A percentile compares a stretch with the other conserved stretches of the same genome.
Conservation (phyloP, 257 asterid species). For the Catharanthus roseus region DNA sequence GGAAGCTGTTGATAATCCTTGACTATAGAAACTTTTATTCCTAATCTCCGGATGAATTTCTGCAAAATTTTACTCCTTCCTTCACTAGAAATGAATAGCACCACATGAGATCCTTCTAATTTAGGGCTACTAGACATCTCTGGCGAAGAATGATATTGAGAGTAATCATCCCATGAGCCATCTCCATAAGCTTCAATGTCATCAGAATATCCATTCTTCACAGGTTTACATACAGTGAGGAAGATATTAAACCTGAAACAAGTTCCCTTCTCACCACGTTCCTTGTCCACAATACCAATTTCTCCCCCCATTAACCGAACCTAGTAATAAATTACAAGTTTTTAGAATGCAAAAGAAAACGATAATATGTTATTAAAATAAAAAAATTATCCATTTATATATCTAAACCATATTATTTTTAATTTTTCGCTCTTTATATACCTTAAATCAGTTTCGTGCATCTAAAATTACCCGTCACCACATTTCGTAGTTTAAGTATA, state of each 20-base stretch:
- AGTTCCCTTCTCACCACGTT: conserved; percentile 15
- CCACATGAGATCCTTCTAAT: conserved; percentile 37
- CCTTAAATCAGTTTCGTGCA: too few species aligned
- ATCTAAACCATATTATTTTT: too few species aligned
- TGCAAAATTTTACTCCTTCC: conserved; percentile 40
- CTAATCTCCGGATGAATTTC: conserved; percentile 43
- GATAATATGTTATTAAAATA: not conserved
- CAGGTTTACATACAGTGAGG: conserved; percentile 5
- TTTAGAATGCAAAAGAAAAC: not conserved
- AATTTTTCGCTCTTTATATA: too few species aligned
- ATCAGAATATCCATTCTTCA: not conserved
- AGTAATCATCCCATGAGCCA: conserved; percentile 14
- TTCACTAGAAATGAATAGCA: conserved; percentile 46
- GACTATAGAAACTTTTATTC: conserved; percentile 44
- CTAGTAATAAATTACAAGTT: conserved; percentile 5
- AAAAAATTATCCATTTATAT: too few species aligned
- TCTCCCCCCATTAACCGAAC: conserved; percentile 31
- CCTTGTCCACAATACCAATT: conserved; percentile 24
- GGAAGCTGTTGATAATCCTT: conserved; percentile 43
- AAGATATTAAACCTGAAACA: conserved; percentile 25
- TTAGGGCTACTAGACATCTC: conserved; percentile 17
- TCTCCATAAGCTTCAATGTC: conserved; percentile 26
- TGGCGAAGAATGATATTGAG: conserved; percentile 23
- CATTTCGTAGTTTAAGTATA: too few species aligned
- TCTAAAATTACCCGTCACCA: too few species aligned